Evolutionary conservation across 176 grass and related monocot species (phyloP), one percentile per base, ranked within the genome.

Genomic region (Triticum monococcum): DNA sequence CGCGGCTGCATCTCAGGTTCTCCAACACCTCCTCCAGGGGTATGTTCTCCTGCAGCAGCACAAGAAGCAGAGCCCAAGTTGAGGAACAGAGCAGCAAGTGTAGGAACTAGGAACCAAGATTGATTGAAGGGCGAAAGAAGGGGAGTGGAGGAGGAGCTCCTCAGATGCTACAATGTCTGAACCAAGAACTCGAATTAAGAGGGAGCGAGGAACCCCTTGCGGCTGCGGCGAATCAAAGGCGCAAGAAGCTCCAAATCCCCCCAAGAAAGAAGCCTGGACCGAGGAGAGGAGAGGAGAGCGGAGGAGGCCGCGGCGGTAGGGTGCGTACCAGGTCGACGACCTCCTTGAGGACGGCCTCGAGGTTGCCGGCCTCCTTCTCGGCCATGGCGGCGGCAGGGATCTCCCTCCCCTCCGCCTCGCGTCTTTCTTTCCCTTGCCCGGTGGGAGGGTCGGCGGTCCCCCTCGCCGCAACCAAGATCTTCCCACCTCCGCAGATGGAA

Each of bases 11-110:
- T 88, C 90, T 80, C 64, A 95, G 82, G 37, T 95, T 92, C 18
- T 92, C 90, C n/a, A 95, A 95, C 18, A 95, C 93, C 59, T 95
- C 93, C 76, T 95, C 93, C 22, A 95, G 81, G 0, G 93, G 93
- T 30, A 90, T 92, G 79, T 95, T 95, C 83, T 95, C 93, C 93
- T 95, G 83, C 79, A 23, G 36, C 50, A 3, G 14, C 12, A 57
- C 48, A 75, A 13, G 45, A 66, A 52, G 48, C 48, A 52, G 48
- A 48, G 43, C 28, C 25, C 12, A 50, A 61, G 26, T 30, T 3
- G 43, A 48, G 41, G 17, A 3, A 30, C 14, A 48, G 7, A 68
- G 26, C 16, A 56, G 52, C 50, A 17, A 1, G 4, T 0, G 12
- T 13, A 46, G 12, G 45, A 16, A 16, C 13, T 13, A 50, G 43